These are phyloP conservation scores for Volutella citrinella DNA, from an alignment of 2,329 filamentous ascomycete species.

Conservation along the genomic window DNA sequence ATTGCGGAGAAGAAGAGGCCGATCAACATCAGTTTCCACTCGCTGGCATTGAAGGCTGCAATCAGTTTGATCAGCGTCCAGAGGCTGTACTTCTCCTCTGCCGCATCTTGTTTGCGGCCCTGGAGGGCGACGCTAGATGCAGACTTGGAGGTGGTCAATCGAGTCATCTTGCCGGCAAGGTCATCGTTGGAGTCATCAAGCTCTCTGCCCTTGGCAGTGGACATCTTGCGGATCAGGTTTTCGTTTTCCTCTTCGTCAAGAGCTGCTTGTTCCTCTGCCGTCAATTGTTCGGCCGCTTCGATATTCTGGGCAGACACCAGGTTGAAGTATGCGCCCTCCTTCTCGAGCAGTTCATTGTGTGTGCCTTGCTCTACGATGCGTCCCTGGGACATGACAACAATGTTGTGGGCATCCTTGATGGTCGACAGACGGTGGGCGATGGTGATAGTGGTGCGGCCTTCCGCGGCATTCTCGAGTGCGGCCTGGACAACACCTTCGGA, in stretches of 20 bases:
- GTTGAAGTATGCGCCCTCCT: slow-evolving; percentile 71
- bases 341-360: slow-evolving; percentile 74
- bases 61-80: slow-evolving; percentile 79
- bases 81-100: slow-evolving; percentile 60
- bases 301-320: slow-evolving; percentile 89
- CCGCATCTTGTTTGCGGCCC: slow-evolving; percentile 46
- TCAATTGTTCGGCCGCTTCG: slow-evolving; percentile 54
- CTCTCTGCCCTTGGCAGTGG: slow-evolving; percentile 36
- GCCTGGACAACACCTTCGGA: slow-evolving; percentile 93
- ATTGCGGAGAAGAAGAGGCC: slow-evolving; percentile 74
- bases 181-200: slow-evolving; percentile 61
- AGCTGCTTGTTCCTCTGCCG: slow-evolving; percentile 48
- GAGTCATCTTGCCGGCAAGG: slow-evolving; percentile 55
- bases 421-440: slow-evolving; percentile 95
- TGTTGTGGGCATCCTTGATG: slow-evolving; percentile 91
- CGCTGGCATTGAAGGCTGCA: slow-evolving; percentile 71
- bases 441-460: slow-evolving; percentile 88
- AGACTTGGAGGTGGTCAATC: slow-evolving; percentile 54
- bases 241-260: slow-evolving; percentile 49
- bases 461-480: slow-evolving; percentile 80
- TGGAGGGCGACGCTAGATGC: slow-evolving; percentile 70
- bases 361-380: slow-evolving; percentile 90
- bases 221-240: slow-evolving; percentile 48
- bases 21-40: slow-evolving; percentile 68
- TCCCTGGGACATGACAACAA: slow-evolving; percentile 86